Conservation (phyloP, 306 rosid genomes). For the Mucuna pruriens region DNA sequence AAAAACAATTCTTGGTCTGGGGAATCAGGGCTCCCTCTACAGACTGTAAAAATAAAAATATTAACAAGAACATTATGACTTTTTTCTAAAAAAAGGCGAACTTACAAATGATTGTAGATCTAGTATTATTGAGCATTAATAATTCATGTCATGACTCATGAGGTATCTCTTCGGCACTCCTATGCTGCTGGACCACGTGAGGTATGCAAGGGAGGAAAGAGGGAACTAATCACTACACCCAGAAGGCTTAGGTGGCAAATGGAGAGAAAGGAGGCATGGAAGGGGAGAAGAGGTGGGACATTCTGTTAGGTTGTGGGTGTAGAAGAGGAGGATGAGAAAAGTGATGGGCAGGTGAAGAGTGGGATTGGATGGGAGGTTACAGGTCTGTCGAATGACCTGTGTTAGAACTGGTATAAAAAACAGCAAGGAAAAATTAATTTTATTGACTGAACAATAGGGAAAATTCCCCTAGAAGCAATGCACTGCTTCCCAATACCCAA, state of each 20-base stretch:
- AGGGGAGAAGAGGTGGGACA: not conserved
- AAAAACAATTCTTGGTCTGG: not conserved
- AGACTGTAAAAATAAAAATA: not conserved
- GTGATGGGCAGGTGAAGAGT: not conserved
- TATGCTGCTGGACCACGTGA: not conserved
- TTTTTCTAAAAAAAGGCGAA: not conserved
- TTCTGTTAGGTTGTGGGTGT: not conserved
- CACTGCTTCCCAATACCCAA: no score
- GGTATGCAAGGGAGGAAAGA: not conserved
- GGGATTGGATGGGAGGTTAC: not conserved
- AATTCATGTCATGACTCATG: not conserved
- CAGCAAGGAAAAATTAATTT: no score
- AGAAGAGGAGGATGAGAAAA: not conserved
- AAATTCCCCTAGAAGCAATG: not conserved
- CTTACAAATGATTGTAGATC: not conserved
- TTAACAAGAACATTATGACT: not conserved
- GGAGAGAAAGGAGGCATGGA: constrained; percentile 1
- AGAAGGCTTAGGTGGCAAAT: not conserved
- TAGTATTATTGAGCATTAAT: constrained; percentile 11
- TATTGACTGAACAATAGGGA: not conserved
- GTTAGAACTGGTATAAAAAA: no score
- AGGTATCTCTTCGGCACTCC: constrained; percentile 2
- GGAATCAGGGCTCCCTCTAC: constrained; percentile 13
- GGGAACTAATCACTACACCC: not conserved
- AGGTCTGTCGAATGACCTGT: not conserved